Conservation (phyloP, 116 monocot species). For the Cymodocea nodosa region DNA sequence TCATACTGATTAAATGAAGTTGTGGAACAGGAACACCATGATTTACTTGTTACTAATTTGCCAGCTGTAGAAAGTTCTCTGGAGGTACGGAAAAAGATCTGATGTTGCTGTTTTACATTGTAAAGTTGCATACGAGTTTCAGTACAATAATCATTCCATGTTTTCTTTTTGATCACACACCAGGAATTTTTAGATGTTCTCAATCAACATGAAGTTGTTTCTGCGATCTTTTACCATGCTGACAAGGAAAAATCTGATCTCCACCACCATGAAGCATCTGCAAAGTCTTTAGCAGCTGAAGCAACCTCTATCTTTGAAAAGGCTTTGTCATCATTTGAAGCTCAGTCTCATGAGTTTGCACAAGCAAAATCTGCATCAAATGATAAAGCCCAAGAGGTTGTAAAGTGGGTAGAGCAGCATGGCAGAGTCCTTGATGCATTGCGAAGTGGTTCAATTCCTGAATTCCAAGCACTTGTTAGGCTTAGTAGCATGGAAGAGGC, state of each 20-base stretch:
- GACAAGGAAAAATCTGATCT: slow-evolving; percentile 79
- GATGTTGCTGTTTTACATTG: not conserved
- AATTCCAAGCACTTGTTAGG: slow-evolving; percentile 26
- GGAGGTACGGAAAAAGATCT: slow-evolving; percentile 31
- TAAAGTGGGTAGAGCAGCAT: slow-evolving; percentile 79
- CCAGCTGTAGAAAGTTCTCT: slow-evolving; percentile 65
- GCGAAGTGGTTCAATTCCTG: slow-evolving; percentile 43
- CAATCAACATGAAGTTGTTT: slow-evolving; percentile 59
- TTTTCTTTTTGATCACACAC: slow-evolving; percentile 16
- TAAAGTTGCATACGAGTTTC: not conserved
- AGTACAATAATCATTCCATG: not conserved
- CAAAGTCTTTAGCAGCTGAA: slow-evolving; percentile 65
- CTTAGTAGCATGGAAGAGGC: slow-evolving; percentile 42
- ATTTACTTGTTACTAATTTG: slow-evolving; percentile 67
- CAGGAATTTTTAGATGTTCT: slow-evolving; percentile 74
- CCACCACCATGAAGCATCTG: slow-evolving; percentile 68
- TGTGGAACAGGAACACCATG: slow-evolving; percentile 77
- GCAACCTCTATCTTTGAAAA: slow-evolving; percentile 57
- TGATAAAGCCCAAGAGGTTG: slow-evolving; percentile 63
- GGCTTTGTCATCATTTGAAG: slow-evolving; percentile 55
- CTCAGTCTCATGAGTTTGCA: slow-evolving; percentile 61
- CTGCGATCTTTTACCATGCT: slow-evolving; percentile 49
- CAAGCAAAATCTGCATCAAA: slow-evolving; percentile 57
- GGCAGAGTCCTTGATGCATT: slow-evolving; percentile 64
- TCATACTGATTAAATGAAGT: not conserved